These are phyloP conservation scores for Phytophthora pistaciae DNA, from an alignment of 352 stramenopile species.

Conservation along the genomic window DNA sequence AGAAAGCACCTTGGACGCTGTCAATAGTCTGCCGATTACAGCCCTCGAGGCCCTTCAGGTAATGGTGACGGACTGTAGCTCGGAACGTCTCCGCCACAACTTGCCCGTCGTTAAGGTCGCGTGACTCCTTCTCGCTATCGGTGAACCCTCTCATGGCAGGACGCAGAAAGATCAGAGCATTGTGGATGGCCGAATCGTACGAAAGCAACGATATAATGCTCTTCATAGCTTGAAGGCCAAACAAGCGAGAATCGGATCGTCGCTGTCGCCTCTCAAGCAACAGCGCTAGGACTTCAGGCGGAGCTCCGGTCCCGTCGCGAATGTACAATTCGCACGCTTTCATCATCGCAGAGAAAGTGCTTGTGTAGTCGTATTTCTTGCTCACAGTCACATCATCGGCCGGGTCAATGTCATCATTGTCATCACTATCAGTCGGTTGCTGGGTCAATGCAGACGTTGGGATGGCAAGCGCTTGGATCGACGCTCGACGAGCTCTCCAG, in stretches of 20 bases:
- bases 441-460: background rate
- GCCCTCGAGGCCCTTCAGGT: slow-evolving; percentile 88
- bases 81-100: slow-evolving; percentile 86
- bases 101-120: slow-evolving; percentile 79
- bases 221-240: slow-evolving; percentile 87
- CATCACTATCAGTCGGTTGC: slow-evolving; percentile 15
- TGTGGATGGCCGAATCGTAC: slow-evolving; percentile 83
- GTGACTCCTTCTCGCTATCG: slow-evolving; percentile 85
- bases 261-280: slow-evolving; percentile 81
- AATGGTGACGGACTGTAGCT: slow-evolving; percentile 87
- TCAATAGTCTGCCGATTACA: slow-evolving; percentile 73
- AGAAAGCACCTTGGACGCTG: slow-evolving; percentile 73
- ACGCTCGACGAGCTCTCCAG: slow-evolving; percentile 64
- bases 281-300: slow-evolving; percentile 75
- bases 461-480: slow-evolving; percentile 34
- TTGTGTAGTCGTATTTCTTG: slow-evolving; percentile 61
- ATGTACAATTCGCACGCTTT: slow-evolving; percentile 91
- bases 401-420: slow-evolving; percentile 15
- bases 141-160: slow-evolving; percentile 87
- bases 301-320: slow-evolving; percentile 80
- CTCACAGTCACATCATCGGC: slow-evolving; percentile 32
- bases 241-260: slow-evolving; percentile 77
- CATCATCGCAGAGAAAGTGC: slow-evolving; percentile 81
- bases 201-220: slow-evolving; percentile 74
- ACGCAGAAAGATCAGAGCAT: slow-evolving; percentile 83